These are phyloP conservation scores for Bruguiera sexangula DNA, from an alignment of 345 rosid species.

Conservation along the genomic window DNA sequence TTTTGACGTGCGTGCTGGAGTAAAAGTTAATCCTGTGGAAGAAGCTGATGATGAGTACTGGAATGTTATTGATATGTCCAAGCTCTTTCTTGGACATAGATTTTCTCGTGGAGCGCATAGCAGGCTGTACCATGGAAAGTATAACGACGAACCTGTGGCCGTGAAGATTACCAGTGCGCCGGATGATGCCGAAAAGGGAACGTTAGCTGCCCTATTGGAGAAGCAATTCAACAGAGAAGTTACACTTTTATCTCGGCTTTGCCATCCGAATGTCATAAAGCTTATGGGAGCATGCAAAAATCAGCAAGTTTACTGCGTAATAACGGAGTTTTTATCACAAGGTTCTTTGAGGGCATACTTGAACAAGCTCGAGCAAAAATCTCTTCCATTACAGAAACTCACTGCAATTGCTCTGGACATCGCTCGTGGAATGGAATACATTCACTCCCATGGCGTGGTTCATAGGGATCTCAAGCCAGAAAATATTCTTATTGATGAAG, in stretches of 20 bases:
- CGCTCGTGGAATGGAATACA: slow-evolving; percentile 89
- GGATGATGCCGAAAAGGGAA: slow-evolving; percentile 74
- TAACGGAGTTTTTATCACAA: slow-evolving; percentile 64
- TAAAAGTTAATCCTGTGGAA: slow-evolving; percentile 71
- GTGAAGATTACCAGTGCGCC: slow-evolving; percentile 83
- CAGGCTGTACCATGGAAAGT: slow-evolving; percentile 85
- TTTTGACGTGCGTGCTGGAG: slow-evolving; percentile 68
- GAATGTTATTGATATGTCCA: slow-evolving; percentile 66
- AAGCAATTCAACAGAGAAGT: slow-evolving; percentile 86
- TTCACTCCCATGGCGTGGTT: slow-evolving; percentile 79
- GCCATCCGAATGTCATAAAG: slow-evolving; percentile 76
- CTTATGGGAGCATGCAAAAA: slow-evolving; percentile 70
- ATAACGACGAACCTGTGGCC: slow-evolving; percentile 87
- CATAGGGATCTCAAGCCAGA: slow-evolving; percentile 99
- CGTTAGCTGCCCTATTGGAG: slow-evolving; percentile 58
- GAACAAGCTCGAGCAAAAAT: slow-evolving; percentile 80
- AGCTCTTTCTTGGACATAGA: slow-evolving; percentile 80
- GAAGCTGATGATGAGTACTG: slow-evolving; percentile 56
- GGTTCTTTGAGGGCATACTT: slow-evolving; percentile 87
- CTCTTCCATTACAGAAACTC: slow-evolving; percentile 61
- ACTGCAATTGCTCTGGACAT: slow-evolving; percentile 66
- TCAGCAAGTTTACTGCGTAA: slow-evolving; percentile 61
- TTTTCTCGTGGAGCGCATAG: slow-evolving; percentile 95
- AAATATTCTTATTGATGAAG: slow-evolving; percentile 66
- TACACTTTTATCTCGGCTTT: slow-evolving; percentile 65